A percentile compares a stretch with the other conserved stretches of the same genome.
Evolutionary conservation across 2,329 filamentous ascomycete genomes (phyloP).

Genomic region (Cladophialophora immunda): DNA sequence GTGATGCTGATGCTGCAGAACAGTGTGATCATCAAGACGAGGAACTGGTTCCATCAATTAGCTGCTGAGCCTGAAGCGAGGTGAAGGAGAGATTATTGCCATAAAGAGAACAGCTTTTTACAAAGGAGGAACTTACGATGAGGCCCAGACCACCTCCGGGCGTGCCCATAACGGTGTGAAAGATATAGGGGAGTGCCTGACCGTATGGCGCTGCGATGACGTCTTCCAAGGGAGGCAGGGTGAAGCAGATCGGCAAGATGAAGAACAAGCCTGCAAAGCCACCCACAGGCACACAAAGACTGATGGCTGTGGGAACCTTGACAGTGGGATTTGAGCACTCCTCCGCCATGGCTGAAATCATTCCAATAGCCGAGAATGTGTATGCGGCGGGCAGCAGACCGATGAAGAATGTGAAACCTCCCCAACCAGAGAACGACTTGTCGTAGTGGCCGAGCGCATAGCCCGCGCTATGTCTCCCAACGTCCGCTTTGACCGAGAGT

Average conservation of each 20-base stretch:
- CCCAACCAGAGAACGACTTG: slow-evolving; percentile 64
- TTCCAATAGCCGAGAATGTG: slow-evolving; percentile 67
- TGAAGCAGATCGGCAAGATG: slow-evolving; percentile 62
- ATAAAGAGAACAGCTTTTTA: background rate
- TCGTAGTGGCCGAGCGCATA: slow-evolving; percentile 68
- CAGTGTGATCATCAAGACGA: slow-evolving; percentile 60
- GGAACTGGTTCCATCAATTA: slow-evolving; percentile 42
- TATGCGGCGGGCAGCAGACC: slow-evolving; percentile 68
- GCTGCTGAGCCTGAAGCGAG: background rate
- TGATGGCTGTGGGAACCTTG: slow-evolving; percentile 63
- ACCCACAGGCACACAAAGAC: slow-evolving; percentile 62
- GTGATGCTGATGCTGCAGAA: slow-evolving; percentile 65
- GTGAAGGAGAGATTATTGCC: background rate
- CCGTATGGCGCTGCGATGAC: slow-evolving; percentile 56
- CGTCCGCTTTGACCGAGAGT: slow-evolving; percentile 63
- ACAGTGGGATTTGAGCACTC: slow-evolving; percentile 63
- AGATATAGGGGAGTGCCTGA: slow-evolving; percentile 62
- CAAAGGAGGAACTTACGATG: slow-evolving; percentile 38
- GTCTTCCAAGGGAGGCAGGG: slow-evolving; percentile 57
- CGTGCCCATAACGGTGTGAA: slow-evolving; percentile 59
- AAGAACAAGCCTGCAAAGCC: slow-evolving; percentile 65
- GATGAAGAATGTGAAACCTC: slow-evolving; percentile 69
- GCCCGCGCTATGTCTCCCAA: slow-evolving; percentile 60
- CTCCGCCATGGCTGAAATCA: slow-evolving; percentile 71
- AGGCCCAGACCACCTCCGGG: slow-evolving; percentile 59